Conservation (phyloP, 2,329 filamentous ascomycete genomes). For the Rachicladosporium sp. region DNA sequence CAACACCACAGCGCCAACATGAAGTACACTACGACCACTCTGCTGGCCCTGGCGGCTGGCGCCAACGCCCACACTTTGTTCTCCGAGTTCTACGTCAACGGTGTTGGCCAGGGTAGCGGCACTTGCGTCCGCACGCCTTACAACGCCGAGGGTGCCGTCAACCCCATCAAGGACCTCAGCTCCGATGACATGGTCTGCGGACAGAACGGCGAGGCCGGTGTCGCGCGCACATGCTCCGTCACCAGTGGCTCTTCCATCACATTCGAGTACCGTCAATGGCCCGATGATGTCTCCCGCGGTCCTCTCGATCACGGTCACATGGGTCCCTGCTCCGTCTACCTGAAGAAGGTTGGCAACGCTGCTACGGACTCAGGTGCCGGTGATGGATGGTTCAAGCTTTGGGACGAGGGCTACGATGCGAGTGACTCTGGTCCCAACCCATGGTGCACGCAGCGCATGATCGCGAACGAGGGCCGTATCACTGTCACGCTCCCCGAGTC, state of each 20-base stretch:
- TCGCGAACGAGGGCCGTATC: conserved; percentile 50
- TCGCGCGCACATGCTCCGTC: conserved; percentile 35
- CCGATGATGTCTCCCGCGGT: conserved; percentile 42
- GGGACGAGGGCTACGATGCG: conserved; percentile 52
- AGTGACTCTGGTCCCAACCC: conserved; percentile 28
- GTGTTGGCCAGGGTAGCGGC: conserved; percentile 47
- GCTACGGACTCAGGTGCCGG: conserved; percentile 41
- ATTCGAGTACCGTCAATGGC: conserved; percentile 53
- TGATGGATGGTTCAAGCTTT: conserved; percentile 69
- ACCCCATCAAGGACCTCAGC: conserved; percentile 45
- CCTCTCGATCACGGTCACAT: conserved; percentile 50
- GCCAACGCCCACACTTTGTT: conserved; percentile 44
- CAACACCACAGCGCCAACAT: conserved; percentile 3
- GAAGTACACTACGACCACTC: conserved; percentile 7
- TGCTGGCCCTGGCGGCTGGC: conserved; percentile 9
- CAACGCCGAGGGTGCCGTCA: conserved; percentile 39
- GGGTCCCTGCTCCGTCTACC: conserved; percentile 61
- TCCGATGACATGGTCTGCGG: conserved; percentile 60
- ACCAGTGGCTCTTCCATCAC: conserved; percentile 45
- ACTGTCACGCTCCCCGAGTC: conserved; percentile 49
- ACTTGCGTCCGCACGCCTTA: conserved; percentile 58
- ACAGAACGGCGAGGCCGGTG: conserved; percentile 32
- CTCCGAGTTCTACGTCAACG: conserved; percentile 51
- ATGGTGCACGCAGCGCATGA: conserved; percentile 62
- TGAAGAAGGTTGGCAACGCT: conserved; percentile 55